Conservation (phyloP, 2,329 filamentous ascomycete genomes). For the Penicillium sp. region DNA sequence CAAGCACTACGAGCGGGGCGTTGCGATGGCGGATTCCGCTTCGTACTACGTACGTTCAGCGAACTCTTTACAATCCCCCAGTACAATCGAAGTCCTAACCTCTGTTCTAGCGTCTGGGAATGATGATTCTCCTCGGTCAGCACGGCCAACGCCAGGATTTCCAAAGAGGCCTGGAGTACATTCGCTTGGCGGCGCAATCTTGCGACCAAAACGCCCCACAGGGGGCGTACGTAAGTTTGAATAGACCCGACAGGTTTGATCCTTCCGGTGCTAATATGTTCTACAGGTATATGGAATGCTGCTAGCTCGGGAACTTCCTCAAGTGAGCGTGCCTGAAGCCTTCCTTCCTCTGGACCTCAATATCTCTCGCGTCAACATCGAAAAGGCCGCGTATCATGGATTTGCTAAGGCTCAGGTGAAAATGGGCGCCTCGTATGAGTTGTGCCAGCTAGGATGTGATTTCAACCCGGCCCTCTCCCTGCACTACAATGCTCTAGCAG, state of each 20-base stretch:
- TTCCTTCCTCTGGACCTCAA: conserved; percentile 70
- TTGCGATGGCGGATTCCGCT: conserved; percentile 79
- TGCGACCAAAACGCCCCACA: conserved; percentile 97
- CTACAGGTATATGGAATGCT: conserved; percentile 82
- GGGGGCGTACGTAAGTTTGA: conserved; percentile 71
- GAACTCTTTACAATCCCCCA: not conserved
- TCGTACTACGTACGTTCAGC: conserved; percentile 61
- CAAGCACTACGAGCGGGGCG: conserved; percentile 82
- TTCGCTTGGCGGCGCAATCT: conserved; percentile 76
- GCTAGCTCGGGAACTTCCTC: conserved; percentile 83
- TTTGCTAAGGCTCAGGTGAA: conserved; percentile 96
- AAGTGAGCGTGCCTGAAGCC: conserved; percentile 74
- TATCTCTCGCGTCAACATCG: conserved; percentile 80
- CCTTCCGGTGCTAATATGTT: not conserved
- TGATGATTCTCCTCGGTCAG: conserved; percentile 96
- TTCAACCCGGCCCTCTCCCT: conserved; percentile 91
- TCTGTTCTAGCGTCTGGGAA: conserved; percentile 70
- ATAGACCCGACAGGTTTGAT: not conserved
- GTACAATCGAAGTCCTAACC: conserved; percentile 15
- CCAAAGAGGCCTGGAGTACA: conserved; percentile 73
- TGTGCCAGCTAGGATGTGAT: conserved; percentile 89
- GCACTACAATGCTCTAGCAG: conserved; percentile 92
- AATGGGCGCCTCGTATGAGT: conserved; percentile 93
- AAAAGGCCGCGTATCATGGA: conserved; percentile 92
- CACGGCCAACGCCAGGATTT: conserved; percentile 86